A percentile compares a stretch with the other conserved stretches of the same genome.
These are phyloP conservation scores for Evernia prunastri DNA, from an alignment of 495 filamentous ascomycete species.

Conservation along the genomic window DNA sequence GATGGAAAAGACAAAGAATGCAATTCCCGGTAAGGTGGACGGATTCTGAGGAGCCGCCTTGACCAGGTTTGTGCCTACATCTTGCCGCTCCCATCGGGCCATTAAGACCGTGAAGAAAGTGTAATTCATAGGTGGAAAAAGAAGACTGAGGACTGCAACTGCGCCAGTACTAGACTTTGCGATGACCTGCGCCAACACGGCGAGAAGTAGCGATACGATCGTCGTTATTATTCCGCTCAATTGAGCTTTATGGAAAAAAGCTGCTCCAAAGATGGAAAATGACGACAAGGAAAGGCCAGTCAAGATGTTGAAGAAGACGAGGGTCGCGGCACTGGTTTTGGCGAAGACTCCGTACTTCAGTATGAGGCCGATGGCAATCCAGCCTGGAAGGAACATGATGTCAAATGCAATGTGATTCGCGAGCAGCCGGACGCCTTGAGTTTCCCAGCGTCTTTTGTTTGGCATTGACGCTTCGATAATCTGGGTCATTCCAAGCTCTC, in stretches of 20 bases:
- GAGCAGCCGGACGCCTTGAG: conserved; percentile 59
- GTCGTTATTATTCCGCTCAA: conserved; percentile 64
- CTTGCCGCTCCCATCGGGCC: conserved; percentile 58
- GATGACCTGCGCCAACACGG: conserved; percentile 61
- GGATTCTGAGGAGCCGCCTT: conserved; percentile 51
- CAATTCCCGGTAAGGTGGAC: conserved; percentile 58
- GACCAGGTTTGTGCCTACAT: conserved; percentile 48
- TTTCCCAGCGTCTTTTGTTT: conserved; percentile 55
- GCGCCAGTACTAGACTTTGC: conserved; percentile 48
- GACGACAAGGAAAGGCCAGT: conserved; percentile 58
- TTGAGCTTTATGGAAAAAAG: conserved; percentile 73
- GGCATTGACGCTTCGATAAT: conserved; percentile 79
- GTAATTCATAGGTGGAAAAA: conserved; percentile 71
- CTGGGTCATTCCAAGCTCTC: conserved; percentile 72
- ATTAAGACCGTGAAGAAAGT: conserved; percentile 63
- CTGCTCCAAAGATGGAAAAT: conserved; percentile 61
- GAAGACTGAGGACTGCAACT: conserved; percentile 55
- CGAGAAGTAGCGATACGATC: conserved; percentile 59
- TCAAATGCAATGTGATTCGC: conserved; percentile 65
- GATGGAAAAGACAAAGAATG: conserved; percentile 60
- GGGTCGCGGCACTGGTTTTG: conserved; percentile 50
- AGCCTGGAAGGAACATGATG: conserved; percentile 60
- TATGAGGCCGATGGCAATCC: conserved; percentile 61
- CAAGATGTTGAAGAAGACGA: conserved; percentile 58
- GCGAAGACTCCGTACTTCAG: conserved; percentile 56